phyloP scores from a whole-genome alignment of 805 yeast genomes.

The Candida chilensis region DNA sequence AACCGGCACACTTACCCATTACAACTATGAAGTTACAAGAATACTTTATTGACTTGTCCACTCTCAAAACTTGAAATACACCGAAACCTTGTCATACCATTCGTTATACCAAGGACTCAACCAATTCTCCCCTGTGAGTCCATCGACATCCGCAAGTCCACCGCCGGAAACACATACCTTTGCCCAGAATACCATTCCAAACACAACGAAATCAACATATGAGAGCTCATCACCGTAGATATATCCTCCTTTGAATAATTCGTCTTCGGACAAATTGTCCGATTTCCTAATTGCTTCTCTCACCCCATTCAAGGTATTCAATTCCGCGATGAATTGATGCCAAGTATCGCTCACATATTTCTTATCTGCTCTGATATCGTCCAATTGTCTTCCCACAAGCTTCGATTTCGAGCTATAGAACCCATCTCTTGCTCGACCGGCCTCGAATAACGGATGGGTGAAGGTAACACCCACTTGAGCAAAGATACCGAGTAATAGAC shows the following conservation, averaged over 20 bases:
- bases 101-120: slow-evolving; percentile 1
- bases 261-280: not conserved
- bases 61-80: too few relatives aligned
- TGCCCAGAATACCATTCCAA: not conserved
- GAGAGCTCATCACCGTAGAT: not conserved
- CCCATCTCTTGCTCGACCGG: not conserved
- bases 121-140: not conserved
- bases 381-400: not conserved
- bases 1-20: too few relatives aligned
- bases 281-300: not conserved
- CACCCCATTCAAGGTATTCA: not conserved
- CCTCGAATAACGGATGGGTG: not conserved
- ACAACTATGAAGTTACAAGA: too few relatives aligned
- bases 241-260: not conserved
- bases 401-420: not conserved
- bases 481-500: too few relatives aligned
- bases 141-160: not conserved
- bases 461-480: not conserved
- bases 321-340: not conserved
- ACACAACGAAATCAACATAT: not conserved
- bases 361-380: not conserved
- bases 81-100: not conserved
- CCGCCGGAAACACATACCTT: not conserved
- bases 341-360: not conserved
- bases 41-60: too few relatives aligned